phyloP scores from a whole-genome alignment of 2,329 filamentous ascomycete genomes.

The Pleurostoma richardsiae region DNA sequence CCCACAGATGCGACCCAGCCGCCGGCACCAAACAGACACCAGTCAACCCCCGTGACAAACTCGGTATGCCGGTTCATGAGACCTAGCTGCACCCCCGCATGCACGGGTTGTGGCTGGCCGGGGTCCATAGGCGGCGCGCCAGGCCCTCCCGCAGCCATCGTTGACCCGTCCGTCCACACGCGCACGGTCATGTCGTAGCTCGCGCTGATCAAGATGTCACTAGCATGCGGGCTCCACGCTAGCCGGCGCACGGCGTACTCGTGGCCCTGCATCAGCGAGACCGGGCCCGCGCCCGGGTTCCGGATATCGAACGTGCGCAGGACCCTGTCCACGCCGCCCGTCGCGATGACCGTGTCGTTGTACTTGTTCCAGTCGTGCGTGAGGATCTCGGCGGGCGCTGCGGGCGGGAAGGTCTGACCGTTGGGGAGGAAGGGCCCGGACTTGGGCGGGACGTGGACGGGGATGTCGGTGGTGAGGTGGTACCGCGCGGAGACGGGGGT shows the following conservation, averaged over 20 bases:
- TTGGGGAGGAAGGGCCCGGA: conserved; percentile 21
- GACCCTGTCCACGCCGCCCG: conserved; percentile 80
- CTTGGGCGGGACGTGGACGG: conserved; percentile 66
- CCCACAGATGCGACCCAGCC: conserved; percentile 94
- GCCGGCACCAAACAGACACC: conserved; percentile 93
- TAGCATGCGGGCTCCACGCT: conserved; percentile 91
- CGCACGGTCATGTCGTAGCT: conserved; percentile 98
- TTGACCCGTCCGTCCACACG: conserved; percentile 76
- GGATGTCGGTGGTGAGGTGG: conserved; percentile 77
- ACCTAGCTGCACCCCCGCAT: conserved; percentile 68
- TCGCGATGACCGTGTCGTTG: conserved; percentile 75
- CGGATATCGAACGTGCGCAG: conserved; percentile 90
- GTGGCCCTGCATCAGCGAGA: conserved; percentile 74
- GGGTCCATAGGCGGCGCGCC: conserved; percentile 4
- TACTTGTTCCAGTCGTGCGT: conserved; percentile 99
- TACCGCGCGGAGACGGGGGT: conserved; percentile 82
- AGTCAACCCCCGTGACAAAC: conserved; percentile 93
- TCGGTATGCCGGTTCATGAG: conserved; percentile 92
- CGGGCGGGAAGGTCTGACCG: conserved; percentile 24
- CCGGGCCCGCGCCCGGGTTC: conserved; percentile 65
- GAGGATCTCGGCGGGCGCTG: conserved; percentile 73
- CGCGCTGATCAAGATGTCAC: conserved; percentile 78
- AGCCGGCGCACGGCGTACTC: conserved; percentile 84
- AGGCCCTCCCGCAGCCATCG: conserved; percentile 24
- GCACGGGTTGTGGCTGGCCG: conserved; percentile 27